phyloP scores from a whole-genome alignment of 495 filamentous ascomycete genomes.

The Extremus antarcticus region DNA sequence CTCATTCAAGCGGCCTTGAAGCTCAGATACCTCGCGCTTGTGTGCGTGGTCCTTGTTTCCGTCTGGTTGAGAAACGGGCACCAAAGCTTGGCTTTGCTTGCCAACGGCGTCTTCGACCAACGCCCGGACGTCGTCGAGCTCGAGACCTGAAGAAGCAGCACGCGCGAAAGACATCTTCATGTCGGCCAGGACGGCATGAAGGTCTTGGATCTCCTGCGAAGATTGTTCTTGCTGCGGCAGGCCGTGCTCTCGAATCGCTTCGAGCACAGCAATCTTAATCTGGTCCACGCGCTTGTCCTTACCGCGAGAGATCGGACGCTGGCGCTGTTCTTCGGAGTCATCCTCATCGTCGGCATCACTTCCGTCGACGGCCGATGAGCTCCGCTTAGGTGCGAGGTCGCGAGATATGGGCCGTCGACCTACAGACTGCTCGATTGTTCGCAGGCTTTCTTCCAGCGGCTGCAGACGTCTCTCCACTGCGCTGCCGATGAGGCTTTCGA shows the following conservation, averaged over 20 bases:
- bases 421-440: conserved; percentile 59
- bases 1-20: conserved; percentile 29
- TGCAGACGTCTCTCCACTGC: conserved; percentile 64
- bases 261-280: conserved; percentile 66
- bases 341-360: conserved; percentile 96
- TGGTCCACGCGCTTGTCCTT: conserved; percentile 24
- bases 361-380: conserved; percentile 44
- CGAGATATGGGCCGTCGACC: conserved; percentile 19
- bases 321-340: conserved; percentile 33
- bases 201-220: conserved; percentile 27
- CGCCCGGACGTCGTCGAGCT: conserved; percentile 44
- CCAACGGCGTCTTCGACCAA: conserved; percentile 45
- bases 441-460: conserved; percentile 69
- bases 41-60: conserved; percentile 26
- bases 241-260: conserved; percentile 40
- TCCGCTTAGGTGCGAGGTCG: conserved; percentile 17
- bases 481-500: conserved; percentile 71
- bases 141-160: conserved; percentile 23
- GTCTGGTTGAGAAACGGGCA: conserved; percentile 20
- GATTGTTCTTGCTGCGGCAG: conserved; percentile 8
- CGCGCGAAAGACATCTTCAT: conserved; percentile 41
- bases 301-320: conserved; percentile 54
- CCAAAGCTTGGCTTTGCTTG: conserved; percentile 21
- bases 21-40: conserved; percentile 38
- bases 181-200: conserved; percentile 49